Conservation (phyloP, 2,329 filamentous ascomycete genomes). For the Fusarium hainanense region DNA sequence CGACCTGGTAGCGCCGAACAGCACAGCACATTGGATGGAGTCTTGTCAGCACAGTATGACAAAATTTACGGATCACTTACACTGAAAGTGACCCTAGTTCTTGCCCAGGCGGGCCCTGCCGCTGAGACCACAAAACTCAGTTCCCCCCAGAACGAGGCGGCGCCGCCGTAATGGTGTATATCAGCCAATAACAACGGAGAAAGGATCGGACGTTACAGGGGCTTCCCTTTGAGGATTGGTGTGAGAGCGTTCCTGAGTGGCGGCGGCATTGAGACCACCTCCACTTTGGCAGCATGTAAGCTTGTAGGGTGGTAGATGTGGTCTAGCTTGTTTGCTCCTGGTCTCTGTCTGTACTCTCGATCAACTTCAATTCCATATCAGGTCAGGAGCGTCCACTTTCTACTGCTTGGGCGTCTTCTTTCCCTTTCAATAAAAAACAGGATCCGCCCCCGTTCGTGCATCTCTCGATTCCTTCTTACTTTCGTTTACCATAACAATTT, state of each 20-base stretch:
- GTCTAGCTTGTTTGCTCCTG: constrained; percentile 18
- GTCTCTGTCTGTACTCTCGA: constrained; percentile 9
- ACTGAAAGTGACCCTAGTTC: constrained; percentile 12
- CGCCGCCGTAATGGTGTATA: constrained; percentile 14
- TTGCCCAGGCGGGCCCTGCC: constrained; percentile 42
- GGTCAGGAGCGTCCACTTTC: constrained; percentile 27
- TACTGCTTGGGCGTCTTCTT: constrained; percentile 14
- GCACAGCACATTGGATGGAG: constrained; percentile 13
- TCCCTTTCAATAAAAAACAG: constrained; percentile 15
- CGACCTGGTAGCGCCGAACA: constrained; percentile 32
- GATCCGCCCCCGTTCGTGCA: constrained; percentile 23
- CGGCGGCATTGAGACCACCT: constrained; percentile 34
- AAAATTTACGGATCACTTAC: not conserved
- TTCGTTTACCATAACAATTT: constrained; percentile 20
- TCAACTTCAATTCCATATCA: constrained; percentile 37
- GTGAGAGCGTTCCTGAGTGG: constrained; percentile 38
- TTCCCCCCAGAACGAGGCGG: constrained; percentile 21
- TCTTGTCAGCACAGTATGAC: constrained; percentile 20
- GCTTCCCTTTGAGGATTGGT: constrained; percentile 11
- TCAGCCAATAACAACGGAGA: constrained; percentile 17
- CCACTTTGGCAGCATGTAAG: constrained; percentile 17
- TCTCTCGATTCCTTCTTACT: constrained; percentile 23
- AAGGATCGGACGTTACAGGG: constrained; percentile 24
- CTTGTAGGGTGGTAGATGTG: constrained; percentile 1
- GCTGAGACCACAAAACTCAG: constrained; percentile 34